Evolutionary conservation across 2,329 filamentous ascomycete genomes (phyloP), one percentile per base, ranked within the genome.

Genomic region (Ceratocystis colombiana): DNA sequence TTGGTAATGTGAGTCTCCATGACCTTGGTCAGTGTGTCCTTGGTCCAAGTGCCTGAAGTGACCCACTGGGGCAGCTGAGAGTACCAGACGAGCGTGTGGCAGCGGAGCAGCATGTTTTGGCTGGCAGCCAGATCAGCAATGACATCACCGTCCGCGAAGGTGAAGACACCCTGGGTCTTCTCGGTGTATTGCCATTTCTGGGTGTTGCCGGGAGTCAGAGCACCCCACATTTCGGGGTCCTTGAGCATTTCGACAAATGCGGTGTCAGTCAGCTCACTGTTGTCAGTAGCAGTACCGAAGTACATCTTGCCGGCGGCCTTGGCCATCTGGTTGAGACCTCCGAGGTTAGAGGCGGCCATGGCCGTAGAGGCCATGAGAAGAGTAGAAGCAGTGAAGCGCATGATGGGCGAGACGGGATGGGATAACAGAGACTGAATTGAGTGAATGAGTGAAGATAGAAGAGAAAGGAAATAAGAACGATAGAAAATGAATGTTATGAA

Each of bases 221-320:
- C 80, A 37, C 83, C 84, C 71, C 87, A 88, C 70, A 86, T 82
- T 44, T 76, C 74, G 12, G 71, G 76, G 71, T 84, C 76, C 66
- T 76, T 78, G 53, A 86, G 73, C 2, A 75, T 72, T 71, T 87
- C 83, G 8, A 76, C 74, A 25, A 80, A 73, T 69, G 82, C 78
- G 6, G 73, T 72, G 20, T 84, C 82, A 2, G 72, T 73, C 30
- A 76, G 74, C 70, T 77, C 73, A 2, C 74, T 74, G 5, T 73
- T 72, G 73, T 88, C 84, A 37, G 84, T 84, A 1, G 84, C 84
- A 1, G 84, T 80, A 66, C 84, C 84, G 65, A 86, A 86, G 75
- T 85, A 87, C 68, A 77, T 72, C 65, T 81, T 75, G 4, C 82
- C 83, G 41, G 80, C 79, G 65, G 78, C 76, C 68, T 79, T 77